Conservation (phyloP, 176 grass and related monocot species). For the Oryza longistaminata region DNA sequence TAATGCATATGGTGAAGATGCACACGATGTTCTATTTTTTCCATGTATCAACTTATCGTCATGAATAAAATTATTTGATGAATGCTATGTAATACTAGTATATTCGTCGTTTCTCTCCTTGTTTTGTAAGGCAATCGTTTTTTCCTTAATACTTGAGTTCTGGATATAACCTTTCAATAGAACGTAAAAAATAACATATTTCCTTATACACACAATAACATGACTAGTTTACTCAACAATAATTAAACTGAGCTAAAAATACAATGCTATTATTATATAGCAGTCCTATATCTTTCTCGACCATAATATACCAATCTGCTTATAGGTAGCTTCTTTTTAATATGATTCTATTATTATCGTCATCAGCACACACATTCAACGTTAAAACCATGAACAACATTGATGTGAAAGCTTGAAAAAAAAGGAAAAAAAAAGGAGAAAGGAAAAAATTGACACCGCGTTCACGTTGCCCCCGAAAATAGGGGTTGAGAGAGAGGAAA, state of each 20-base stretch:
- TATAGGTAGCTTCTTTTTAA: background rate
- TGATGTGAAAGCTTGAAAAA: background rate
- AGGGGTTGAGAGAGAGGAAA: background rate
- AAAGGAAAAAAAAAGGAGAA: background rate
- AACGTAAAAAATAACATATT: background rate
- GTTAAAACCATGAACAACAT: background rate
- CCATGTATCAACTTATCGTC: too few relatives aligned
- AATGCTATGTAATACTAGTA: background rate
- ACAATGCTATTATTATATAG: background rate
- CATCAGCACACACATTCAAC: background rate
- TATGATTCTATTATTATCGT: background rate
- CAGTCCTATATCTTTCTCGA: background rate
- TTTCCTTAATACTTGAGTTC: too few relatives aligned
- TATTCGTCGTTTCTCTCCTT: background rate
- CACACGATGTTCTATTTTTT: too few relatives aligned
- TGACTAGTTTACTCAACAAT: too few relatives aligned
- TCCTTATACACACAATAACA: background rate
- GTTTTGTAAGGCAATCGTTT: too few relatives aligned
- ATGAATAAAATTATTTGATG: too few relatives aligned
- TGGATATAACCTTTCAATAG: too few relatives aligned
- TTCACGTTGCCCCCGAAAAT: slow-evolving; percentile 25
- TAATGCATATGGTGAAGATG: too few relatives aligned
- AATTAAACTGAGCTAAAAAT: background rate
- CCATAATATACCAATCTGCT: too few relatives aligned
- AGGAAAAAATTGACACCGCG: background rate